A percentile compares a stretch with the other conserved stretches of the same genome.
phyloP scores from a whole-genome alignment of 83 land plant genomes.

The Picea abies region DNA sequence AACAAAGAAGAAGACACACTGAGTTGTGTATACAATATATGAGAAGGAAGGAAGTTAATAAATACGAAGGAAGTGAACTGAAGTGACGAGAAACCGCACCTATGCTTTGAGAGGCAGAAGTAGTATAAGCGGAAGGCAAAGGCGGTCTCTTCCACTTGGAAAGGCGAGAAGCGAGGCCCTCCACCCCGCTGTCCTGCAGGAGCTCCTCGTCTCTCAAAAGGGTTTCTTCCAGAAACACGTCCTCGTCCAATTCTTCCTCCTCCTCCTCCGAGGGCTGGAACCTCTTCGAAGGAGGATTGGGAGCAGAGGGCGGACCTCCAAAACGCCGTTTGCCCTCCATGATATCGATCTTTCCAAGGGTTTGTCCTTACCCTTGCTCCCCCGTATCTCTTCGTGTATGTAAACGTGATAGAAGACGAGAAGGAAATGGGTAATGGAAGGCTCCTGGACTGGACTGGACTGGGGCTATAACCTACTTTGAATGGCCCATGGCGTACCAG shows the following conservation, averaged over 20 bases:
- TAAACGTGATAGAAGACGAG: neutral
- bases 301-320: slow-evolving; percentile 6
- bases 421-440: neutral
- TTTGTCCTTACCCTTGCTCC: neutral
- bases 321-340: neutral
- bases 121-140: slow-evolving; percentile 32
- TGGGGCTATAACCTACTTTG: neutral
- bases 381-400: neutral
- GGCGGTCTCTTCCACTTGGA: slow-evolving; percentile 80
- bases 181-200: slow-evolving; percentile 40
- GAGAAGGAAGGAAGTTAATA: neutral
- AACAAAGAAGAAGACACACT: neutral
- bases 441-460: neutral
- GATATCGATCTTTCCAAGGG: neutral
- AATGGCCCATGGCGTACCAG: no score
- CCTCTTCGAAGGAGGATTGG: neutral
- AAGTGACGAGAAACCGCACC: slow-evolving; percentile 26
- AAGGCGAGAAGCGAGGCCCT: slow-evolving; percentile 58
- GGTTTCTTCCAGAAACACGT: slow-evolving; percentile 47
- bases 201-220: slow-evolving; percentile 61
- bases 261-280: slow-evolving; percentile 5
- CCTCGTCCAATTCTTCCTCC: slow-evolving; percentile 53
- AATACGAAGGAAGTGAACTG: neutral
- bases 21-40: no score
- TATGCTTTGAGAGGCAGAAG: slow-evolving; percentile 36